phyloP scores from a whole-genome alignment of 169 alveolate species.

The Eimeria praecox region DNA sequence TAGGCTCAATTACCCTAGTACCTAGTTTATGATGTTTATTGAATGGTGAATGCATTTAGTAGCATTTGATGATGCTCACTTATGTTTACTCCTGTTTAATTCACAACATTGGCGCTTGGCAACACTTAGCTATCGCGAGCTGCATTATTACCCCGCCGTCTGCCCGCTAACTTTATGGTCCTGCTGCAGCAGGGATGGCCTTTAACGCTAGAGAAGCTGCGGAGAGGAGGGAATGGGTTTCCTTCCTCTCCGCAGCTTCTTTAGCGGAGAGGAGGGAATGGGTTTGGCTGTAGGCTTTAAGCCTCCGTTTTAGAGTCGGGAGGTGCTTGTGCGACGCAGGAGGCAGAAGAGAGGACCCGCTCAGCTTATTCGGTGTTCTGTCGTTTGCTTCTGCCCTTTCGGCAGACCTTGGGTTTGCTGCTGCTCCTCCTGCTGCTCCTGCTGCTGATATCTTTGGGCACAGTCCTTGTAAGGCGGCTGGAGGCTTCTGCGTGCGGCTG shows the following conservation, averaged over 20 bases:
- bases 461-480: conserved; percentile 46
- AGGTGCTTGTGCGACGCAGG: background rate
- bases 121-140: background rate
- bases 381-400: conserved; percentile 49
- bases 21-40: background rate
- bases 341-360: conserved; percentile 34
- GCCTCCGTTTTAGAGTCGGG: background rate
- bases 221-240: background rate
- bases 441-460: conserved; percentile 25
- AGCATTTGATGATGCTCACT: background rate
- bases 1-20: too few relatives aligned
- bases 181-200: background rate
- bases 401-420: conserved; percentile 14
- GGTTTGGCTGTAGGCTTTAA: background rate
- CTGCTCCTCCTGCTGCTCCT: conserved; percentile 28
- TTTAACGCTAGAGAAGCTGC: background rate
- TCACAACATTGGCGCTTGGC: background rate
- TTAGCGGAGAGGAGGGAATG: background rate
- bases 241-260: too few relatives aligned
- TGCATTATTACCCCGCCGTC: background rate
- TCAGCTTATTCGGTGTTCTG: conserved; percentile 60
- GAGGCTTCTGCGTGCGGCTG: conserved; percentile 53
- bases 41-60: background rate
- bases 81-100: background rate
- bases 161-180: background rate